Evolutionary conservation across 768 basidiomycete species (phyloP), one percentile per base, ranked within the genome.

Genomic region (Amanita rimosa): DNA sequence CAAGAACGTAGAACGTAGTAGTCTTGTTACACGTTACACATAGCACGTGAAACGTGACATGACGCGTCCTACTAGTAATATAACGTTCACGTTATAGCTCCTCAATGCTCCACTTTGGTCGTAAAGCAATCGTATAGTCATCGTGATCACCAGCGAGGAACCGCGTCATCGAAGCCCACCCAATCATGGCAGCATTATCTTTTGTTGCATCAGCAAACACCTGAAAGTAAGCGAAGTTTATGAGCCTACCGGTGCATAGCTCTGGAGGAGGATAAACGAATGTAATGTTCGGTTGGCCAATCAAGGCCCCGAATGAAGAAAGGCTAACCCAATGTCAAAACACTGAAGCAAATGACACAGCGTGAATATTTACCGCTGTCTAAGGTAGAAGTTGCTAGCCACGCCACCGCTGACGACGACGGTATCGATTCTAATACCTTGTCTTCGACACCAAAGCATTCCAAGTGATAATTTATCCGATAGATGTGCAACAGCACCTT

Each of bases 121-220:
- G 67, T 6, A 83, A 65, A 17, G 74, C 73, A 11, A 85, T 69
- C 19, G 72, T 67, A 53, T 83, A 89, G 6, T 74, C 67, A 56
- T 84, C 84, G 38, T 72, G 64, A 50, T 83, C 79, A 3, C 67
- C 68, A 0, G 66, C 67, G 21, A 84, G 69, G 53, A 96, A 86
- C 10, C 92, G 78, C 56, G 83, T 67, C 75, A 94, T 84, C 0
- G 88, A 83, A 3, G 93, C 86, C 87, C 85, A 95, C 2, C 78
- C 95, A 55, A 97, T 88, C 95, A 98, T 98, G 7, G 79, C 94
- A 0, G 95, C 95, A 62, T 97, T 98, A 58, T 97, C 95, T 94
- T 54, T 0, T 42, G 22, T 19, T 31, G 31, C 40, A 21, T 13
- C 37, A 46, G 17, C 43, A 27, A 43, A 11, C 27, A 26, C 39